These are phyloP conservation scores for Shiraia bambusicola DNA, from an alignment of 2,329 filamentous ascomycete genomes.

Conservation along the genomic window DNA sequence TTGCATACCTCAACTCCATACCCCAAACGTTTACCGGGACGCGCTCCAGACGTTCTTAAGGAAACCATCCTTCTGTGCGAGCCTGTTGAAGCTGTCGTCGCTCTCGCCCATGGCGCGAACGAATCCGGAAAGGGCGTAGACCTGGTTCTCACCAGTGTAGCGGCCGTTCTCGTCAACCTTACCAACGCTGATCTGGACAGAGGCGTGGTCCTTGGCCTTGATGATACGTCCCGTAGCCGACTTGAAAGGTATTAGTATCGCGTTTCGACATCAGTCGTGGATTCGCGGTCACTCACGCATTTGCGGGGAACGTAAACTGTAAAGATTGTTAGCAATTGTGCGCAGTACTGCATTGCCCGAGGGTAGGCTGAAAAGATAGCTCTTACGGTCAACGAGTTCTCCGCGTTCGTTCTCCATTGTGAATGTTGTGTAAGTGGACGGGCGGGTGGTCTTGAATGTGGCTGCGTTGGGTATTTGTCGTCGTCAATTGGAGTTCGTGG, in stretches of 20 bases:
- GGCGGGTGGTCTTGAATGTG: constrained; percentile 25
- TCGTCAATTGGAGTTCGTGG: constrained; percentile 20
- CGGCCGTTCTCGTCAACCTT: constrained; percentile 99
- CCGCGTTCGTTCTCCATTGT: constrained; percentile 99
- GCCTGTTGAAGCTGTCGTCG: constrained; percentile 93
- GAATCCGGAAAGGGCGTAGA: constrained; percentile 96
- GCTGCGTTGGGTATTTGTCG: constrained; percentile 32
- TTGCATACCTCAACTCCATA: constrained; percentile 37
- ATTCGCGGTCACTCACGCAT: constrained; percentile 44
- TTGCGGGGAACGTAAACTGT: constrained; percentile 37
- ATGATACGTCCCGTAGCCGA: constrained; percentile 78
- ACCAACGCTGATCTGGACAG: constrained; percentile 93
- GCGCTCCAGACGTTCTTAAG: constrained; percentile 96
- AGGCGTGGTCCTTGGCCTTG: constrained; percentile 99
- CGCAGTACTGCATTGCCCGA: not conserved
- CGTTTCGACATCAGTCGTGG: constrained; percentile 5
- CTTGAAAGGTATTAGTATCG: constrained; percentile 27
- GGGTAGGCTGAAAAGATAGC: constrained; percentile 1
- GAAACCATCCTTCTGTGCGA: constrained; percentile 93
- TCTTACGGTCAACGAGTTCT: constrained; percentile 85
- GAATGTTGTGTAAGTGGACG: constrained; percentile 34
- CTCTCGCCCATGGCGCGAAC: constrained; percentile 97
- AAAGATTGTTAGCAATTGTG: constrained; percentile 17
- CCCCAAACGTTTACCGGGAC: constrained; percentile 51
- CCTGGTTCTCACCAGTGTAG: constrained; percentile 94